phyloP scores from a whole-genome alignment of 208 protist genomes.

The Trypanosoma melophagium region DNA sequence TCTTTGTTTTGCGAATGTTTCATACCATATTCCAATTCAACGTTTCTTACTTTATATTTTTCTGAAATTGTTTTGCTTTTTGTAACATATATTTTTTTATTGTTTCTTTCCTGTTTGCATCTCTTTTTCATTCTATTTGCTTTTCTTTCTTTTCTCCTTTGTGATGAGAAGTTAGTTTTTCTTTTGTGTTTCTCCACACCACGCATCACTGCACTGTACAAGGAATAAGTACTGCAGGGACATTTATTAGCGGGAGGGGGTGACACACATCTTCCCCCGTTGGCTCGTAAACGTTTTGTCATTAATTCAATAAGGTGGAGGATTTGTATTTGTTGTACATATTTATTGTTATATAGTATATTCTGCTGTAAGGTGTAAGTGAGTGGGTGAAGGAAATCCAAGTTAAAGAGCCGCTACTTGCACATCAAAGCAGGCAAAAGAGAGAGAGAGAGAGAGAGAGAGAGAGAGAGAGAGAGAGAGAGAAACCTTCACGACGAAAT shows the following conservation, averaged over 20 bases:
- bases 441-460: neutral
- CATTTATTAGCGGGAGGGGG: neutral
- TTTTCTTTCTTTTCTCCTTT: neutral
- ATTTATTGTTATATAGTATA: too few relatives aligned
- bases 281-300: neutral
- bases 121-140: conserved; percentile 17
- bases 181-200: conserved; percentile 3
- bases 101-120: conserved; percentile 7
- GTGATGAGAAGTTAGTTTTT: neutral
- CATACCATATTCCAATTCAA: too few relatives aligned
- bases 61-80: too few relatives aligned
- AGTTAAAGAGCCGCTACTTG: too few relatives aligned
- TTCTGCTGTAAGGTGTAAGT: too few relatives aligned
- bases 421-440: neutral
- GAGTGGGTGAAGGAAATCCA: too few relatives aligned
- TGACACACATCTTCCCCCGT: neutral
- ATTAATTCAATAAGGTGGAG: too few relatives aligned
- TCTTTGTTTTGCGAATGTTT: conserved; percentile 2
- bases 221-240: neutral
- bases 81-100: too few relatives aligned
- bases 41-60: too few relatives aligned
- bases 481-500: neutral
- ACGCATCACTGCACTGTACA: neutral
- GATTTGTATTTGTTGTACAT: too few relatives aligned
- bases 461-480: neutral